Conservation (phyloP, 495 filamentous ascomycete species). For the Amniculicola lignicola region DNA sequence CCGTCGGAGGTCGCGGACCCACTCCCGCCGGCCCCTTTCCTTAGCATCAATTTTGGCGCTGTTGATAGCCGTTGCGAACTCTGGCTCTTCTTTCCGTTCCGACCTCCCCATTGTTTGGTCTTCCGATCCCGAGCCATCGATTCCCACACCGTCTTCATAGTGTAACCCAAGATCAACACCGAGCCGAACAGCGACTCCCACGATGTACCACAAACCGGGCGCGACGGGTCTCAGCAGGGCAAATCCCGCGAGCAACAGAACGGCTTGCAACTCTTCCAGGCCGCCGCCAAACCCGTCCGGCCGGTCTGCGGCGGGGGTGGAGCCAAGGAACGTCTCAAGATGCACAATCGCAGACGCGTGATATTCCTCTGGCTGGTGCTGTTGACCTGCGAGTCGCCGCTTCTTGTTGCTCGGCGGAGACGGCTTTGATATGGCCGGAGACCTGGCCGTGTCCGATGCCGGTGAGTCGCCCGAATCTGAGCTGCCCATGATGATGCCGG, state of each 20-base stretch:
- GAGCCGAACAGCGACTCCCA: conserved; percentile 84
- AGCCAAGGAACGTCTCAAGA: conserved; percentile 79
- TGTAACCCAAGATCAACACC: conserved; percentile 91
- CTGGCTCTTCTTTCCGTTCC: conserved; percentile 7
- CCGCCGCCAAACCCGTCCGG: conserved; percentile 67
- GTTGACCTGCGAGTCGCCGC: conserved; percentile 54
- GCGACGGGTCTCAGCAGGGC: conserved; percentile 86
- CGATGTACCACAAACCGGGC: conserved; percentile 94
- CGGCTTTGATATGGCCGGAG: conserved; percentile 26
- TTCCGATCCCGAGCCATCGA: conserved; percentile 47
- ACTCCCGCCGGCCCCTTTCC: conserved; percentile 76
- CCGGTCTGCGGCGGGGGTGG: conserved; percentile 54
- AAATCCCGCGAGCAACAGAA: conserved; percentile 85
- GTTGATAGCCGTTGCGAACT: neutral
- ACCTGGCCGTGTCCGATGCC: conserved; percentile 26
- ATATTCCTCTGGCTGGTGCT: conserved; percentile 90
- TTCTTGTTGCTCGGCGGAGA: conserved; percentile 50
- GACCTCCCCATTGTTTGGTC: conserved; percentile 20
- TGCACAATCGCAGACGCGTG: conserved; percentile 91
- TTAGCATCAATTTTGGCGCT: conserved; percentile 44
- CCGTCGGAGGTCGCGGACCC: conserved; percentile 79
- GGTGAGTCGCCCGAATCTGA: conserved; percentile 47
- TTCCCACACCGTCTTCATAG: conserved; percentile 80
- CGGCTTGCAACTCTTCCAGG: conserved; percentile 87
- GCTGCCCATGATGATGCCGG: conserved; percentile 78